These are phyloP conservation scores for Thielaviopsis populi DNA, from an alignment of 2,329 filamentous ascomycete genomes.

Conservation along the genomic window DNA sequence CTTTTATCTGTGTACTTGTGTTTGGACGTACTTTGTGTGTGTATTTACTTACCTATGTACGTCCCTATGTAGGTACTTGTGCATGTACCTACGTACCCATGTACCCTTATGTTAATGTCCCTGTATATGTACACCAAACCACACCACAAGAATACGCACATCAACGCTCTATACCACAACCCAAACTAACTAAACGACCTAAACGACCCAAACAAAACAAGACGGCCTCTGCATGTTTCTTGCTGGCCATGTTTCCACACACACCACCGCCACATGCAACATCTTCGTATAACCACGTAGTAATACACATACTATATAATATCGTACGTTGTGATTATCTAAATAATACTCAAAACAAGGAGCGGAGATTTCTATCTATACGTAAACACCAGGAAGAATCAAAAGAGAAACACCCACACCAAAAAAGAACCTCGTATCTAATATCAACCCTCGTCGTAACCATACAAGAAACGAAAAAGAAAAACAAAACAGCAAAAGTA, in stretches of 20 bases:
- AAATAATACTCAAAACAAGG: not conserved
- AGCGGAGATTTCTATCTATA: slow-evolving; percentile 6
- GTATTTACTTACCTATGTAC: too few species aligned
- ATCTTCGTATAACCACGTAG: not conserved
- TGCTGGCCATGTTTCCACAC: not conserved
- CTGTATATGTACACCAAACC: too few species aligned
- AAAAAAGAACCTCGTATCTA: not conserved
- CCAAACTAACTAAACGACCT: too few species aligned
- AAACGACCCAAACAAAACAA: too few species aligned
- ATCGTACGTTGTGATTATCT: not conserved
- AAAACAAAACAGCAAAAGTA: slow-evolving; percentile 9
- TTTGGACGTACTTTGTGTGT: too few species aligned
- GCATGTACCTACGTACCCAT: too few species aligned
- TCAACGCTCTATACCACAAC: too few species aligned
- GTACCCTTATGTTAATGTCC: too few species aligned
- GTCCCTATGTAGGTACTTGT: too few species aligned
- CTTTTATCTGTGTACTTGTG: too few species aligned
- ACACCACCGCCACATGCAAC: not conserved
- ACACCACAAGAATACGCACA: not conserved
- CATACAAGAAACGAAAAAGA: slow-evolving; percentile 1
- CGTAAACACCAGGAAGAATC: not conserved
- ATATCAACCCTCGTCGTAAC: not conserved
- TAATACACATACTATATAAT: too few species aligned
- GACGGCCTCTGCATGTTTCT: not conserved
- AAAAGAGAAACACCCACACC: not conserved